These are phyloP conservation scores for Eutypella sp. DNA, from an alignment of 2,329 filamentous ascomycete species.

Conservation along the genomic window DNA sequence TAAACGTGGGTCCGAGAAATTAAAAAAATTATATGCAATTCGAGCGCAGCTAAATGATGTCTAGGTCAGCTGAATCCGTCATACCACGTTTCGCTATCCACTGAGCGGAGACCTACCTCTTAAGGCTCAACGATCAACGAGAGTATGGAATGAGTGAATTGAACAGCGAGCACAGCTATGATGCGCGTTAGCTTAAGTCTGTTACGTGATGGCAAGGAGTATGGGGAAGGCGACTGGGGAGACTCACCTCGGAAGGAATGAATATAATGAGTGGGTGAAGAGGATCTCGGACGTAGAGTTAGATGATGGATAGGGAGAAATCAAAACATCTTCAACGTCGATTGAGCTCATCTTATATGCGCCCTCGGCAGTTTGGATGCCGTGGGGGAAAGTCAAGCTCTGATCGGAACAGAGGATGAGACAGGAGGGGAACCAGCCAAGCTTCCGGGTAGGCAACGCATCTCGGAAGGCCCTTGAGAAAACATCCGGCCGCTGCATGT, in stretches of 20 bases:
- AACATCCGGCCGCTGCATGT: conserved; percentile 36
- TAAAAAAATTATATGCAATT: conserved; percentile 32
- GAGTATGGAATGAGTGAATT: conserved; percentile 36
- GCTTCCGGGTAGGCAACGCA: conserved; percentile 19
- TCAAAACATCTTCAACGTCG: conserved; percentile 16
- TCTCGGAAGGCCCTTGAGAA: conserved; percentile 33
- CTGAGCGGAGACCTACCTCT: no score
- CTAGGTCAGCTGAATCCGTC: background rate
- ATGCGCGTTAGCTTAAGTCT: conserved; percentile 15
- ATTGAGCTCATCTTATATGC: conserved; percentile 35
- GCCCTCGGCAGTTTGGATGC: no score
- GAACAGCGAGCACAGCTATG: conserved; percentile 46
- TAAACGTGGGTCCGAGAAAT: conserved; percentile 21
- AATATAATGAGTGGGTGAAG: conserved; percentile 30
- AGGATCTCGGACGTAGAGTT: conserved; percentile 22
- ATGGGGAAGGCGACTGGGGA: conserved; percentile 1
- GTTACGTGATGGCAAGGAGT: background rate
- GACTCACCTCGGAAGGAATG: conserved; percentile 42
- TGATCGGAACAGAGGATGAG: conserved; percentile 17
- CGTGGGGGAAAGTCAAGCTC: no score
- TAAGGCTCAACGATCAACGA: no score
- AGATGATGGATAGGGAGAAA: conserved; percentile 25
- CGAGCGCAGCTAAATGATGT: conserved; percentile 43
- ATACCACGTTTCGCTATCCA: conserved; percentile 36
- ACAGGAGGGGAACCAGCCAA: conserved; percentile 24